Evolutionary conservation across 75 land plant species (phyloP), one percentile per base, ranked within the genome.

Genomic region (Isoetes taiwanensis): DNA sequence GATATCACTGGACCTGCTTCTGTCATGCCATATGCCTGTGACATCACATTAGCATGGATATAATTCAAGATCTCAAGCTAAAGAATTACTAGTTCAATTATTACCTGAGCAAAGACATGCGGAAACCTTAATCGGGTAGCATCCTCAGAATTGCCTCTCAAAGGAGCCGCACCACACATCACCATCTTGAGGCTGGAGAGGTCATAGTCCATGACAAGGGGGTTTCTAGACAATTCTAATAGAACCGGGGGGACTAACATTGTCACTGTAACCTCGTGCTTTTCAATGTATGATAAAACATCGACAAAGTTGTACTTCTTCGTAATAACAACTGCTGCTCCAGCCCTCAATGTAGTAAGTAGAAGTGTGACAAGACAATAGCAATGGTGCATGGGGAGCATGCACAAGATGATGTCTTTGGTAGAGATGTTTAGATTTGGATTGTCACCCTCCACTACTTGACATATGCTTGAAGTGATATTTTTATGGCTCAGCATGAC

Each of bases 161-260:
- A 23, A 5, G 50, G 50, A 6, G 50, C 50, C 5, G 50, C 50
- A n/a, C 50, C 50, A 23, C 21, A 46, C 6, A 46, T 5, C 6
- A 46, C 50, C 50, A 46, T 46, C 50, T 23, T 5, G 50, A 46
- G 25, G 16, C 50, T 46, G 50, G 50, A 46, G n/a, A 46, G 50
- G 23, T 46, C 50, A 46, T 46, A 46, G n/a, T 46, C 25, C 12
- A 19, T 8, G 25, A 46, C 50, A 23, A 46, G 6, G 4, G 50
- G 50, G 16, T 46, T 46, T 23, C 25, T 46, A 23, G 50, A 16
- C 8, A 46, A 19, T 19, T 19, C 50, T 6, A 46, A 23, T 19
- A 46, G 25, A n/a, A 46, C 25, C 21, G 50, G 50, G 4, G 50
- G 50, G 12, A 46, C 50, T 19, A 46, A 46, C n/a, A 23, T 19